Conservation (phyloP, 768 basidiomycete genomes). For the Agaricus blazei region DNA sequence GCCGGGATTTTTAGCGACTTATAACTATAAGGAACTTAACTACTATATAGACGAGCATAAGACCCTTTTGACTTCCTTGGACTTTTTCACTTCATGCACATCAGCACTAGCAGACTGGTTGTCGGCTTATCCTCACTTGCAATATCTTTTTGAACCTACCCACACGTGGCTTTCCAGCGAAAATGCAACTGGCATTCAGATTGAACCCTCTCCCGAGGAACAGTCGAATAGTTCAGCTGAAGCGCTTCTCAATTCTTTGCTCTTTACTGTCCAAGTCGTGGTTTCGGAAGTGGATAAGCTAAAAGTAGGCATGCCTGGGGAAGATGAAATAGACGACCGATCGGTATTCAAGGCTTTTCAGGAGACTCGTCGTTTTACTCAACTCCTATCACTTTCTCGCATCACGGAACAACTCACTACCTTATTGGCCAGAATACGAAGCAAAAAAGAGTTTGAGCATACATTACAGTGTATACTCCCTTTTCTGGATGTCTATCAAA, state of each 20-base stretch:
- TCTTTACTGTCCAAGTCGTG: conserved; percentile 63
- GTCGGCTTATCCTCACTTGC: conserved; percentile 2
- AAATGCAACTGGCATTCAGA: neutral
- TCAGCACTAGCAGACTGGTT: conserved; percentile 3
- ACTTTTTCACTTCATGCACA: conserved; percentile 1
- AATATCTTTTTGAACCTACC: conserved; percentile 8
- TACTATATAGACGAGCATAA: conserved; percentile 3
- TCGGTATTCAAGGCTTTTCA: conserved; percentile 48
- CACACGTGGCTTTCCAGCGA: conserved; percentile 6
- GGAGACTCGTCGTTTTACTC: conserved; percentile 39
- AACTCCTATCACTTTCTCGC: conserved; percentile 40
- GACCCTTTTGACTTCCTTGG: neutral
- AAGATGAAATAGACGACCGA: conserved; percentile 30
- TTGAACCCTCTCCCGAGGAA: neutral
- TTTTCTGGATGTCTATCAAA: conserved; percentile 65
- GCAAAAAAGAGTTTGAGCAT: conserved; percentile 24
- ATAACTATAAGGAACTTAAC: neutral
- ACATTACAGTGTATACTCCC: conserved; percentile 53
- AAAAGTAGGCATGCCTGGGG: conserved; percentile 9
- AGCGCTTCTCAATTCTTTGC: conserved; percentile 52
- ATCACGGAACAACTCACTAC: conserved; percentile 36
- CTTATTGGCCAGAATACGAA: conserved; percentile 34
- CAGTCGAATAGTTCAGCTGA: conserved; percentile 20
- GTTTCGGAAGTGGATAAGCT: conserved; percentile 24
- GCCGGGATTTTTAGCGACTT: neutral